Conservation (phyloP, 352 stramenopile genomes). For the Phytophthora fragariae region DNA sequence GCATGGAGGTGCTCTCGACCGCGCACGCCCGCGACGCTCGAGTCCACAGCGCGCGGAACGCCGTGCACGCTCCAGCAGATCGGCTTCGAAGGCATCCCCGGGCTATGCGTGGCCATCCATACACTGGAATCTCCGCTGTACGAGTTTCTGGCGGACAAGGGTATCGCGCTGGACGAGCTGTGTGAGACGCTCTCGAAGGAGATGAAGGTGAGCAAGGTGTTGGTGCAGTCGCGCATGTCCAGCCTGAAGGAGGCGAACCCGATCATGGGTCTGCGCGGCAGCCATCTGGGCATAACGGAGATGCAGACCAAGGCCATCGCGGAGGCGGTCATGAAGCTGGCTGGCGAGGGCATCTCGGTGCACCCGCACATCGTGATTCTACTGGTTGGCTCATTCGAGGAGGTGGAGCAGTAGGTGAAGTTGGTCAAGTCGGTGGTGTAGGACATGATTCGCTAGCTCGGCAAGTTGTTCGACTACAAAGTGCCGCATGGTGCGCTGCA, state of each 20-base stretch:
- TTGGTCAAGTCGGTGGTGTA: too few relatives aligned
- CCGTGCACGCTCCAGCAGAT: conserved; percentile 32
- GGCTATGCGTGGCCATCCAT: conserved; percentile 29
- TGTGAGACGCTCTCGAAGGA: conserved; percentile 27
- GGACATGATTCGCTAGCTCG: too few relatives aligned
- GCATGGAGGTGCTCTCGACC: conserved; percentile 38
- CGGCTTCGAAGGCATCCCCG: conserved; percentile 37
- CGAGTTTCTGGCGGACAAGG: conserved; percentile 34
- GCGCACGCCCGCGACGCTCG: conserved; percentile 28
- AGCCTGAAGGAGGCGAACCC: conserved; percentile 38
- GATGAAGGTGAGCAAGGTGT: conserved; percentile 30
- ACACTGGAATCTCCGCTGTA: conserved; percentile 30
- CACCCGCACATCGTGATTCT: conserved; percentile 33
- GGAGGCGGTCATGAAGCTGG: conserved; percentile 26
- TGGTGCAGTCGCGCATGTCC: conserved; percentile 27
- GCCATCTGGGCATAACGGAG: conserved; percentile 26
- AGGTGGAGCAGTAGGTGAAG: background rate
- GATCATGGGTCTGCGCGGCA: conserved; percentile 37
- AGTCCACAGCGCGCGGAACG: conserved; percentile 22
- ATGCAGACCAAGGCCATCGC: conserved; percentile 41
- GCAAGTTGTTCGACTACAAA: too few relatives aligned
- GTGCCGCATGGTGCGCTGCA: too few relatives aligned
- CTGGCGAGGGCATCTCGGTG: conserved; percentile 31
- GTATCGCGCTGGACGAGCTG: conserved; percentile 30
- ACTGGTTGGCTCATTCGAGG: conserved; percentile 32